Conservation (phyloP, 2,329 filamentous ascomycete genomes). For the Pseudogymnoascus sp. region DNA sequence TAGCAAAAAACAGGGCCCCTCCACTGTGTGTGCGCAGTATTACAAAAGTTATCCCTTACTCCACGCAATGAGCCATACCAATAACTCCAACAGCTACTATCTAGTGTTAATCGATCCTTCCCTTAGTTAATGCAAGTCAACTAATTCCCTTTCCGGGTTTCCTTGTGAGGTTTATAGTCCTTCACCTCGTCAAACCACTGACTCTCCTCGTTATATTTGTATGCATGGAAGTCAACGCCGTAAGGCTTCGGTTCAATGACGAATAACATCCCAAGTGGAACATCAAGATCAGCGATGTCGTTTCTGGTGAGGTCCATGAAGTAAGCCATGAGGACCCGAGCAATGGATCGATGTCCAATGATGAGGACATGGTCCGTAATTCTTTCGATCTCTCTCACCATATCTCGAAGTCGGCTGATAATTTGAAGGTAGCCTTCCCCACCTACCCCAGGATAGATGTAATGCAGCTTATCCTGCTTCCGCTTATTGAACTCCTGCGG, state of each 20-base stretch:
- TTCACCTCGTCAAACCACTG: constrained; percentile 80
- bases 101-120: neutral
- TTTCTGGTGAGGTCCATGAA: constrained; percentile 88
- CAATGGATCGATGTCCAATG: constrained; percentile 86
- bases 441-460: constrained; percentile 91
- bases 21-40: neutral
- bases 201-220: constrained; percentile 70
- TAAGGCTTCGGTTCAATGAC: constrained; percentile 96
- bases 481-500: constrained; percentile 77
- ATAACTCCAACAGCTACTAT: neutral
- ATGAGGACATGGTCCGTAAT: constrained; percentile 94
- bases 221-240: constrained; percentile 93
- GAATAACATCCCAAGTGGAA: constrained; percentile 88
- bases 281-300: constrained; percentile 88
- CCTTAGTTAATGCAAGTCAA: neutral
- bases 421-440: constrained; percentile 96
- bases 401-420: constrained; percentile 87
- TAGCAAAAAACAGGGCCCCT: neutral
- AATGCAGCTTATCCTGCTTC: constrained; percentile 79
- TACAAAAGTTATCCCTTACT: neutral
- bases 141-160: constrained; percentile 24
- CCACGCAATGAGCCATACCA: neutral
- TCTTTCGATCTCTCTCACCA: constrained; percentile 94
- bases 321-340: constrained; percentile 87
- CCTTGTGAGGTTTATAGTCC: constrained; percentile 68